These are phyloP conservation scores for Candida oleophila DNA, from an alignment of 805 yeast species.

Conservation along the genomic window DNA sequence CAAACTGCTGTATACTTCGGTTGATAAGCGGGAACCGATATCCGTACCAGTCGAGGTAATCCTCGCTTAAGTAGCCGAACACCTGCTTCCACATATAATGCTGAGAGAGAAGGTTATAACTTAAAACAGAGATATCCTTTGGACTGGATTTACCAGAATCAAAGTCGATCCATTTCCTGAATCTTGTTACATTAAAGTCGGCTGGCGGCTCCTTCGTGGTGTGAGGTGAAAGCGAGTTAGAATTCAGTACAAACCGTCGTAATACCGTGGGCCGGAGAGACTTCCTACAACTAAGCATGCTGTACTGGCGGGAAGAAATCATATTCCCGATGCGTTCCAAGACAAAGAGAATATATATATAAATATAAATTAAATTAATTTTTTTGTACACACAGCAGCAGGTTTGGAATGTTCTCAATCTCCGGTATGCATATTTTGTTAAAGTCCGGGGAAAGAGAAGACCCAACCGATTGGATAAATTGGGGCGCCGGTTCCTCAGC, in stretches of 20 bases:
- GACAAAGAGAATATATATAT: too few relatives aligned
- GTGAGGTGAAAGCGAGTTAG: slow-evolving; percentile 1
- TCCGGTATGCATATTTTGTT: background rate
- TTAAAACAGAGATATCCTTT: slow-evolving; percentile 26
- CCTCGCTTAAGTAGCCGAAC: slow-evolving; percentile 48
- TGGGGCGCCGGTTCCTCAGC: too few relatives aligned
- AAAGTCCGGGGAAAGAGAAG: background rate
- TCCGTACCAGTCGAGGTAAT: slow-evolving; percentile 47
- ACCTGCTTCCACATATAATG: slow-evolving; percentile 63
- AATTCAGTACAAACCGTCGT: slow-evolving; percentile 1
- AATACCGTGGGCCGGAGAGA: background rate
- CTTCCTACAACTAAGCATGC: background rate
- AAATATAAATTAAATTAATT: too few relatives aligned
- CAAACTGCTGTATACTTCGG: slow-evolving; percentile 31
- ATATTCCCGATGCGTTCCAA: too few relatives aligned
- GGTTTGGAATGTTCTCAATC: background rate
- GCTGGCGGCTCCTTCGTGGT: slow-evolving; percentile 6
- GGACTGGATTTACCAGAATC: slow-evolving; percentile 10
- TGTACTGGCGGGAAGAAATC: too few relatives aligned
- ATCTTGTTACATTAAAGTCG: slow-evolving; percentile 21
- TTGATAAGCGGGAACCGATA: slow-evolving; percentile 40
- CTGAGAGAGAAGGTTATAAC: slow-evolving; percentile 49
- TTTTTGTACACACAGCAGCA: too few relatives aligned
- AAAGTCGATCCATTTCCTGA: slow-evolving; percentile 16
- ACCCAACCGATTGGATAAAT: background rate